These are phyloP conservation scores for Protea cynaroides DNA, from an alignment of 164 flowering plant genomes.

Conservation along the genomic window DNA sequence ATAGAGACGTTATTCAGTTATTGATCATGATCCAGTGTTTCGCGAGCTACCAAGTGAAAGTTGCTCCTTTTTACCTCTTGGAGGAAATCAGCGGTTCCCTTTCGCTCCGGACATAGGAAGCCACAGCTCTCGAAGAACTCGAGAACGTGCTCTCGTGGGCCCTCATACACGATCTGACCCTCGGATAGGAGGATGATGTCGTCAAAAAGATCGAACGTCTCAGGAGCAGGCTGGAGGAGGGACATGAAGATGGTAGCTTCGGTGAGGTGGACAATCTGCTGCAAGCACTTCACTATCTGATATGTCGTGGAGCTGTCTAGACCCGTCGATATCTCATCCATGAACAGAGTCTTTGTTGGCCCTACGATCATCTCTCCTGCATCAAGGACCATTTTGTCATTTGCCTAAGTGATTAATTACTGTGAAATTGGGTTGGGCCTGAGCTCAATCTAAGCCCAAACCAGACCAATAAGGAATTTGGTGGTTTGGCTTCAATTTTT, in stretches of 20 bases:
- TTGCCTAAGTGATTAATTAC: neutral
- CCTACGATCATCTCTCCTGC: conserved; percentile 99
- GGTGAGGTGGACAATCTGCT: conserved; percentile 78
- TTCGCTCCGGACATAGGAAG: conserved; percentile 80
- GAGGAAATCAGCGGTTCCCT: conserved; percentile 90
- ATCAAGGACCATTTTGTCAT: neutral
- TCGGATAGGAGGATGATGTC: conserved; percentile 83
- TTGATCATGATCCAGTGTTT: neutral
- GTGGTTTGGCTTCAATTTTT: too few relatives aligned
- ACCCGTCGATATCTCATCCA: conserved; percentile 99
- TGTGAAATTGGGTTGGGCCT: too few relatives aligned
- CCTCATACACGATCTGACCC: conserved; percentile 86
- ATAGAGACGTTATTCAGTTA: too few relatives aligned
- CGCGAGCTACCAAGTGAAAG: neutral
- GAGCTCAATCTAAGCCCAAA: neutral
- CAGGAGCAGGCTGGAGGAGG: conserved; percentile 94
- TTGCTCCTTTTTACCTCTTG: conserved; percentile 61
- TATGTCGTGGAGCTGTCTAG: conserved; percentile 96
- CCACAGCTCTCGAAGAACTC: conserved; percentile 85
- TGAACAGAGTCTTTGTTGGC: conserved; percentile 82
- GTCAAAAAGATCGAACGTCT: conserved; percentile 90
- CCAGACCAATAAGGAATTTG: too few relatives aligned
- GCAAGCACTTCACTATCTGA: conserved; percentile 93
- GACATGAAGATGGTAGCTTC: conserved; percentile 87
- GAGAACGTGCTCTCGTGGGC: conserved; percentile 72